Evolutionary conservation across 148 eudicot genomes (phyloP).

Genomic region (Polygonum maritimum): DNA sequence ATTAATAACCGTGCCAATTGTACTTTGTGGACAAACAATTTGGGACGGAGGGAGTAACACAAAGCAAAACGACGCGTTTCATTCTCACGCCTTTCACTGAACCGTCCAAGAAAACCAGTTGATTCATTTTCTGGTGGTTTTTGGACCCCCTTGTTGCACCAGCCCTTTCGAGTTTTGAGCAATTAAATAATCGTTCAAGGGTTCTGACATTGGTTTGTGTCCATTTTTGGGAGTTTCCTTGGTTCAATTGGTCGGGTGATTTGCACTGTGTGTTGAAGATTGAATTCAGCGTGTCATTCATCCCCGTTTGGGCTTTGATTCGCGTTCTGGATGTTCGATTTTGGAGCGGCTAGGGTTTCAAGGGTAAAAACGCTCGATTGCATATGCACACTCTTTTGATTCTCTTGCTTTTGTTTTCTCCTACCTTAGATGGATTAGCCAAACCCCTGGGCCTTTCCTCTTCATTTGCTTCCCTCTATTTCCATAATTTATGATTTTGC

Average conservation of each 20-base stretch:
- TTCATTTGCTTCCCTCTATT: background rate
- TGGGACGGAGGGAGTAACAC: too few species aligned
- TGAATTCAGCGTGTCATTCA: background rate
- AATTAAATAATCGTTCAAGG: background rate
- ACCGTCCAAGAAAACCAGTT: background rate
- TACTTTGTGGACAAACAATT: too few species aligned
- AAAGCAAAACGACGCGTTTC: conserved; percentile 2
- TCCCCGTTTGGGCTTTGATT: background rate
- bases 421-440: background rate
- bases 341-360: conserved; percentile 11
- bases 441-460: background rate
- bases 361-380: background rate
- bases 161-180: background rate
- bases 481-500: background rate
- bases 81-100: background rate
- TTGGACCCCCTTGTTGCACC: background rate
- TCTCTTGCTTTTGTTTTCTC: background rate
- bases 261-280: background rate
- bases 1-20: too few species aligned
- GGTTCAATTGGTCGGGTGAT: background rate
- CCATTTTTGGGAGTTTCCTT: background rate
- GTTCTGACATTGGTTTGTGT: background rate
- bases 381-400: background rate
- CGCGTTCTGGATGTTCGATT: background rate
- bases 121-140: background rate